Base-by-base conservation (phyloP, 2,329 filamentous ascomycete species). In the Apiospora marii region DNA sequence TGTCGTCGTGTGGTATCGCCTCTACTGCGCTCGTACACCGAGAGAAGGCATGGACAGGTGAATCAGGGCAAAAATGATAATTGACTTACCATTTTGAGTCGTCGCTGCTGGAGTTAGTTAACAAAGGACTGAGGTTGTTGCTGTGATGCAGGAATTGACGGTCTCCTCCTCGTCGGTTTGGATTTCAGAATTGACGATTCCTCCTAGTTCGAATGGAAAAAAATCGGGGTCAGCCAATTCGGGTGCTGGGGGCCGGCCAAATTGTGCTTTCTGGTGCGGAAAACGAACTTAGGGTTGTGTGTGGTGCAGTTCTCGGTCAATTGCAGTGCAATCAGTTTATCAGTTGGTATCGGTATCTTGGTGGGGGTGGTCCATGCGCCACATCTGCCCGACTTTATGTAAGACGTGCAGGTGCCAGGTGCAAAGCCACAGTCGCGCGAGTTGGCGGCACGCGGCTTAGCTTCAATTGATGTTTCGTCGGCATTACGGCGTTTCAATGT, bases 1-100 rank as follows among this genome's bases (percentile, higher is more conserved):
- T n/a, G 58, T 64, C 58, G 67, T 68, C 67, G 53, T 22, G 22
- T 34, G 46, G 67, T 16, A 43, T 41, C 14, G 64, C 44, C 27
- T 30, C 37, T 27, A 16, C 16, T 14, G 37, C 24, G 64, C 70
- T 58, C 24, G n/a, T 30, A 41, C 6, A 7, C 27, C 70, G 61
- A 30, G 67, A 68, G 34, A 34, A 16, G 22, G 30, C 27, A 61
- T 19, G 41, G n/a, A 37, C n/a, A 27, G 24, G 53, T 70, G 46
- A 34, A 27, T 37, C 30, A 64, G 34, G 34, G 58, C 67, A 68
- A 68, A 68, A 30, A 68, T 30, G 67, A 68, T 48, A 46, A 73
- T 73, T 75, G 76, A 85, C 85, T 86, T 83, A 86, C 85, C 85
- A 87, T 87, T 81, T 83, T 87, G 82, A 83, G 81, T 81, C 80